These are phyloP conservation scores for Phalaenopsis aphrodite DNA, from an alignment of 106 monocot species.

Conservation along the genomic window DNA sequence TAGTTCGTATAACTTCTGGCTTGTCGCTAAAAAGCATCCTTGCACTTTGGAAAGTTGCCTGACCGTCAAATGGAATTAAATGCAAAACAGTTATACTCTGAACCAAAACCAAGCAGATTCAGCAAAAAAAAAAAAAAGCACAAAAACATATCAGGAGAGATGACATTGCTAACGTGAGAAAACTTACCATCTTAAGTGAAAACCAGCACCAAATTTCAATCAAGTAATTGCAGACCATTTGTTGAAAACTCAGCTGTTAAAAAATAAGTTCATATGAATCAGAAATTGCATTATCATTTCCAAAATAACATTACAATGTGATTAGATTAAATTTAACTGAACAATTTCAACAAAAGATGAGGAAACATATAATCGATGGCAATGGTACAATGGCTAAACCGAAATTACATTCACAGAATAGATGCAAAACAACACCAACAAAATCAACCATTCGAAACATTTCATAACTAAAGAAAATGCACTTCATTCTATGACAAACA, in stretches of 20 bases:
- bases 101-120: neutral
- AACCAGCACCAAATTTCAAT: constrained; percentile 1
- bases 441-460: neutral
- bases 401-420: no score
- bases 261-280: neutral
- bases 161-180: neutral
- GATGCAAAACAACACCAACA: neutral
- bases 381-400: no score
- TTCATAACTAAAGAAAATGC: neutral
- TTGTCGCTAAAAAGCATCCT: neutral
- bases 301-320: neutral
- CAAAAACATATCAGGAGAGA: neutral
- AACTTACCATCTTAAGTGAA: neutral
- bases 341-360: neutral
- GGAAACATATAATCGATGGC: no score
- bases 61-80: neutral
- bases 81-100: neutral
- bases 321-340: neutral
- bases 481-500: neutral
- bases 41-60: neutral
- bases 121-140: neutral
- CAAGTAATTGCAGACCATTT: neutral
- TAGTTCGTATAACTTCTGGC: neutral
- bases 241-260: neutral
- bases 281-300: constrained; percentile 4